These are phyloP conservation scores for Metschnikowia reukaufii DNA, from an alignment of 805 yeast species.

Conservation along the genomic window DNA sequence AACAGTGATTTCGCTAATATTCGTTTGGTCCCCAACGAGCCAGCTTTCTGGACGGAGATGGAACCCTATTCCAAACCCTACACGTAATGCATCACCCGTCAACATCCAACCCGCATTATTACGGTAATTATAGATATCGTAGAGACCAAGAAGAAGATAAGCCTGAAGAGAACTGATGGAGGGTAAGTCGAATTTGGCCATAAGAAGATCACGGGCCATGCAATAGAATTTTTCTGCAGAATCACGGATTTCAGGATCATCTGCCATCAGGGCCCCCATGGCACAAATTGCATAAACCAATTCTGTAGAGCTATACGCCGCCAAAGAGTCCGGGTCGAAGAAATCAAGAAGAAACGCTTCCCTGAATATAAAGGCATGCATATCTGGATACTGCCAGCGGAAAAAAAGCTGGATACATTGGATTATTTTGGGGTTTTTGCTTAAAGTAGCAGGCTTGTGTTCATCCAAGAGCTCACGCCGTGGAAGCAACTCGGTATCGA, in stretches of 20 bases:
- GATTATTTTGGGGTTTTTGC: slow-evolving; percentile 10
- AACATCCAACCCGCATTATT: slow-evolving; percentile 18
- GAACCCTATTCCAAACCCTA: slow-evolving; percentile 17
- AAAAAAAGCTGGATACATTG: slow-evolving; percentile 16
- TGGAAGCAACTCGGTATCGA: slow-evolving; percentile 14
- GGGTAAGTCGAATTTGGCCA: slow-evolving; percentile 14
- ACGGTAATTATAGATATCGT: slow-evolving; percentile 15
- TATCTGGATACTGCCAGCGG: slow-evolving; percentile 19
- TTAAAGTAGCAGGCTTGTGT: slow-evolving; percentile 6
- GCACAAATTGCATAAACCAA: slow-evolving; percentile 16
- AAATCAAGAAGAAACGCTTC: slow-evolving; percentile 19
- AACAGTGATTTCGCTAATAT: slow-evolving; percentile 10
- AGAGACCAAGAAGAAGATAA: slow-evolving; percentile 16
- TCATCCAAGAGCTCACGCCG: slow-evolving; percentile 6
- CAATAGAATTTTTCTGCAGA: slow-evolving; percentile 9
- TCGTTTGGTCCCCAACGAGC: slow-evolving; percentile 6
- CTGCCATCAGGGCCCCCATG: slow-evolving; percentile 15
- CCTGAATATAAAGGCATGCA: slow-evolving; percentile 18
- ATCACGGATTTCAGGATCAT: slow-evolving; percentile 1
- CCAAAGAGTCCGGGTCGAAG: slow-evolving; percentile 12
- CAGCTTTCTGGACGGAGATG: slow-evolving; percentile 15
- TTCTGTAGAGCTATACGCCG: slow-evolving; percentile 14
- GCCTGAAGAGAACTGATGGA: slow-evolving; percentile 15
- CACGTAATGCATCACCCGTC: slow-evolving; percentile 16
- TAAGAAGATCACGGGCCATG: slow-evolving; percentile 12